Conservation (phyloP, 306 rosid genomes). For the Ziziphus jujuba region DNA sequence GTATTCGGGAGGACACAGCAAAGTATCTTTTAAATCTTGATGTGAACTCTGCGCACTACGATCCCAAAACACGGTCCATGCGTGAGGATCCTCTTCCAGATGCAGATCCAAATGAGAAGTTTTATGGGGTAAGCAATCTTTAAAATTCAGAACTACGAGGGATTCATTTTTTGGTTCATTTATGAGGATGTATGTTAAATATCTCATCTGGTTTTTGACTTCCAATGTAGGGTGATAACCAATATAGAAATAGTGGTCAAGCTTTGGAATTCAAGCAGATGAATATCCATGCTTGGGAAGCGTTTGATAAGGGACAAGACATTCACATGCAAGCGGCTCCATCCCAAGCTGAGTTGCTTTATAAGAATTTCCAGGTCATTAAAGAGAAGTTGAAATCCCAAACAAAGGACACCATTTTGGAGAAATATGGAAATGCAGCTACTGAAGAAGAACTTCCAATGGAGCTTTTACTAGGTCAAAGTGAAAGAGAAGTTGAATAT, state of each 20-base stretch:
- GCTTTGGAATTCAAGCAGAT: slow-evolving; percentile 66
- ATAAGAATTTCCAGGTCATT: slow-evolving; percentile 57
- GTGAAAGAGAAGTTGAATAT: slow-evolving; percentile 72
- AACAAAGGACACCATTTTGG: slow-evolving; percentile 56
- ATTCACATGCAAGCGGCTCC: slow-evolving; percentile 81
- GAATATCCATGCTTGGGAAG: slow-evolving; percentile 62
- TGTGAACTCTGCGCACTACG: slow-evolving; percentile 61
- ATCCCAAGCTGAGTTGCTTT: slow-evolving; percentile 71
- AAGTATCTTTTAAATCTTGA: slow-evolving; percentile 66
- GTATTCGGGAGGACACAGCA: slow-evolving; percentile 66
- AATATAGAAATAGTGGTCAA: slow-evolving; percentile 60
- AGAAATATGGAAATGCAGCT: slow-evolving; percentile 72
- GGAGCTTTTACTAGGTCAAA: slow-evolving; percentile 71
- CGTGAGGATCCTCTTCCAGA: slow-evolving; percentile 73
- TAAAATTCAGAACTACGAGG: not conserved
- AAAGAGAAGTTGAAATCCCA: slow-evolving; percentile 63
- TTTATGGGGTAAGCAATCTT: slow-evolving; percentile 41
- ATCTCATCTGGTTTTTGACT: not conserved
- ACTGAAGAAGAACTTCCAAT: slow-evolving; percentile 51
- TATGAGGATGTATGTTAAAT: not conserved
- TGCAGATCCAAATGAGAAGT: slow-evolving; percentile 69
- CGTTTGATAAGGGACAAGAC: slow-evolving; percentile 75
- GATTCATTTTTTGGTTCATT: not conserved
- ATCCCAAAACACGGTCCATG: slow-evolving; percentile 71
- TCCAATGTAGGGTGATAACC: slow-evolving; percentile 51